Evolutionary conservation across 1,284 basidiomycete species (phyloP), one percentile per base, ranked within the genome.

Genomic region (Ganoderma multipileum): DNA sequence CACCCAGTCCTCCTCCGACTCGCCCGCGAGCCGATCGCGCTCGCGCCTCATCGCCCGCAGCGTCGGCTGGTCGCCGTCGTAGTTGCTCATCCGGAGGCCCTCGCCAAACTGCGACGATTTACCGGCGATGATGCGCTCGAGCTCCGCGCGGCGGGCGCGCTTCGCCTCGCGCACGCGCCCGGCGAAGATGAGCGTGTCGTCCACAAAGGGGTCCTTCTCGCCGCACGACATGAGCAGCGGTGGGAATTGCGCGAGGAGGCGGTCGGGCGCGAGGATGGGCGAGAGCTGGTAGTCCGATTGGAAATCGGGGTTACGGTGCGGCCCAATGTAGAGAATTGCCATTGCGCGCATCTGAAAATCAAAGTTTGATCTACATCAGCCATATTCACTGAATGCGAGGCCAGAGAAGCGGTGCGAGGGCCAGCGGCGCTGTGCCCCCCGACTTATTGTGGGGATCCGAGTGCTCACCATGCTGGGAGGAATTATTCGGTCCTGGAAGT

Each of bases 261-360:
- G 84, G 42, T 87, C 83, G 0, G 97, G 97, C 3, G 96, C 90
- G 61, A 99, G 88, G 74, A 99, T 93, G 0, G 97, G 97, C 14
- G 96, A 98, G 71, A 99, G 91, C 81, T 94, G 92, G 81, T 98
- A 99, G 84, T 99, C 96, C 54, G 93, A 93, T 68, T 91, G 90
- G 79, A 99, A 95, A 80, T 99, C 96, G 18, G 97, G 97, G 77
- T 95, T 93, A 65, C 91, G 91, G 74, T 94, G 89, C 0, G 97
- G 96, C 0, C 97, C 97, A 71, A 99, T 93, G 81, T 99, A 99
- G 67, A 98, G 84, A 75, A 99, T 97, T 1, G 97, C 96, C 97
- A 99, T 99, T 0, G 97, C 96, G 54, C 97, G 93, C 94, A 98
- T 97, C 96, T 97, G 73, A 54, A 60, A 26, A 39, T 55, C 9